Evolutionary conservation across 2,329 filamentous ascomycete species (phyloP).

Genomic region (Metarhizium album): DNA sequence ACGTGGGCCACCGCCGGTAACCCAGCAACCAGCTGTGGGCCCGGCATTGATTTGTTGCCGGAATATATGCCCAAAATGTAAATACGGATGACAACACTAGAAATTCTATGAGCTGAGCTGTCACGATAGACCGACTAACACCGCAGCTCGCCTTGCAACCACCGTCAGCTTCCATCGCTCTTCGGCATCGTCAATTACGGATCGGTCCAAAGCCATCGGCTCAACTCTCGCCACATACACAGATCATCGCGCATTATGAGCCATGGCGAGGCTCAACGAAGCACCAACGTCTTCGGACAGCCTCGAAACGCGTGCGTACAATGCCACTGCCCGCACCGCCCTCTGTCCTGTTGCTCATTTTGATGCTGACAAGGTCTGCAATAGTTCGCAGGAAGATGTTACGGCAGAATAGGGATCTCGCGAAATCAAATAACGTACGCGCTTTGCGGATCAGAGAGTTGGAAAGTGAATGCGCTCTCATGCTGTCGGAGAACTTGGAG

Average conservation of each 20-base stretch:
- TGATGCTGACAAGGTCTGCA: neutral
- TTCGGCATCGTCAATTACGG: neutral
- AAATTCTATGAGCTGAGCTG: slow-evolving; percentile 8
- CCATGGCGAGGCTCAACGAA: slow-evolving; percentile 77
- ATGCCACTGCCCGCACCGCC: neutral
- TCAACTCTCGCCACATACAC: neutral
- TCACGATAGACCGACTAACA: slow-evolving; percentile 5
- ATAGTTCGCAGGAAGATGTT: slow-evolving; percentile 69
- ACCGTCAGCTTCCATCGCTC: neutral
- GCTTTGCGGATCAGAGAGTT: slow-evolving; percentile 66
- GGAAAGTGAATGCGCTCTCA: slow-evolving; percentile 62
- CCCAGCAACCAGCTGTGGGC: slow-evolving; percentile 19
- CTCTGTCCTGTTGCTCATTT: neutral
- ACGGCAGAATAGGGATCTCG: slow-evolving; percentile 76
- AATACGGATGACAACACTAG: slow-evolving; percentile 22
- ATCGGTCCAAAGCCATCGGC: neutral
- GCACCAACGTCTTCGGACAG: slow-evolving; percentile 56
- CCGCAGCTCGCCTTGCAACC: slow-evolving; percentile 2
- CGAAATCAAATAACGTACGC: slow-evolving; percentile 66
- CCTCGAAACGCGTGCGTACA: slow-evolving; percentile 56
- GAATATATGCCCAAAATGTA: slow-evolving; percentile 19
- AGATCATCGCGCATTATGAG: slow-evolving; percentile 24
- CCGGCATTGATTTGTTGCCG: slow-evolving; percentile 13
- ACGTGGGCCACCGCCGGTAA: slow-evolving; percentile 11
- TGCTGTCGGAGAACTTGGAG: slow-evolving; percentile 69